These are phyloP conservation scores for Ophiostoma australiae DNA, from an alignment of 2,329 filamentous ascomycete genomes.

Conservation along the genomic window DNA sequence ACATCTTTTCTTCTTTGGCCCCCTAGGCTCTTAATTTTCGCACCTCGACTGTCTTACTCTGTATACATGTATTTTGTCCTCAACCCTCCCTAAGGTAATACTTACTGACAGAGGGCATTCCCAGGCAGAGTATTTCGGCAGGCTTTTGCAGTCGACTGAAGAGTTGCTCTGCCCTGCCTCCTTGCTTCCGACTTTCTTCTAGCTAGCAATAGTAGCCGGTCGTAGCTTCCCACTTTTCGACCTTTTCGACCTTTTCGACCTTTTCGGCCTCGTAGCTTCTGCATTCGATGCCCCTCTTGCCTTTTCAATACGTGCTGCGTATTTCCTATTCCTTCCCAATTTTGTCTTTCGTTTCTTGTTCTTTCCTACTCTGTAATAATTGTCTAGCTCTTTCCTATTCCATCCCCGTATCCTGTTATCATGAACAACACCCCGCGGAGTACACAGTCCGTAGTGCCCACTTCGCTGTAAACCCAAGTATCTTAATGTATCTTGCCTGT, in stretches of 20 bases:
- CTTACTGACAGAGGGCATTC: neutral
- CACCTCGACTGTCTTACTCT: neutral
- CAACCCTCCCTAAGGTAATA: neutral
- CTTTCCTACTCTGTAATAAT: neutral
- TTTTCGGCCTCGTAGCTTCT: neutral
- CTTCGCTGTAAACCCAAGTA: neutral
- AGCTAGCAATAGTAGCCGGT: conserved; percentile 18
- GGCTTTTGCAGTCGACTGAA: neutral
- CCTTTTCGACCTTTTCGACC: neutral
- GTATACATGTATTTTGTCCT: conserved; percentile 9
- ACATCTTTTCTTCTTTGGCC: conserved; percentile 10
- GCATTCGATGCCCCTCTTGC: conserved; percentile 1
- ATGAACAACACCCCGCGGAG: conserved; percentile 3
- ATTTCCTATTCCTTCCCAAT: neutral
- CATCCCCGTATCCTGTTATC: neutral
- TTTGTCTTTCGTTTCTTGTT: neutral
- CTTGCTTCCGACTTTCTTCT: conserved; percentile 16
- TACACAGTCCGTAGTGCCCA: conserved; percentile 8
- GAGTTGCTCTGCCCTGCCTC: neutral
- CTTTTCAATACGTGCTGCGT: neutral
- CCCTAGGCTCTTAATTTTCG: conserved; percentile 7
- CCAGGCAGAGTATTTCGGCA: neutral
- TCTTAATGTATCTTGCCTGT: neutral
- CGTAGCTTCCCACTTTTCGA: conserved; percentile 20
- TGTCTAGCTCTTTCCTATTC: neutral